Conservation (phyloP, 306 rosid genomes). For the Luffa aegyptiaca region DNA sequence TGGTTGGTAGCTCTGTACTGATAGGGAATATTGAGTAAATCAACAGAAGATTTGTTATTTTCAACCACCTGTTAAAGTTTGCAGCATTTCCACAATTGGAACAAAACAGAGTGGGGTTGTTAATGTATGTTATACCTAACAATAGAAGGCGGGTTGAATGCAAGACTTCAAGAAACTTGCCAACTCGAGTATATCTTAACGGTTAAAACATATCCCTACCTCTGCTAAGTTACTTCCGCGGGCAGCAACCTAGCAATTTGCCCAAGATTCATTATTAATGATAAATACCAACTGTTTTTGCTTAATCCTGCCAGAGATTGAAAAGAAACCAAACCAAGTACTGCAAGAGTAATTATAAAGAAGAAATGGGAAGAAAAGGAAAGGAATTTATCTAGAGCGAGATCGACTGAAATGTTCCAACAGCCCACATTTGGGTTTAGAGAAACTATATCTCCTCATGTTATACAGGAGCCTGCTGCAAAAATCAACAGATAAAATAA, state of each 20-base stretch:
- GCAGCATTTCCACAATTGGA: not conserved
- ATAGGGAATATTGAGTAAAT: not conserved
- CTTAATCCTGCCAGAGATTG: not conserved
- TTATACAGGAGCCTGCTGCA: constrained; percentile 6
- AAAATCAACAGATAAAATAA: not conserved
- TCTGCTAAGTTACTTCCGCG: not conserved
- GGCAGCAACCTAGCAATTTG: not conserved
- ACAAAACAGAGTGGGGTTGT: not conserved
- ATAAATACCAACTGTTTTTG: not conserved
- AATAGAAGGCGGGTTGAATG: not conserved
- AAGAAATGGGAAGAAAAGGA: not conserved
- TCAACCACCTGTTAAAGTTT: not conserved
- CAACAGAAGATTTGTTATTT: not conserved
- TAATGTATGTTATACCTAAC: not conserved
- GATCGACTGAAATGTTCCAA: not conserved
- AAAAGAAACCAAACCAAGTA: not conserved
- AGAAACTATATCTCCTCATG: constrained; percentile 4
- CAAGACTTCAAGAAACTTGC: not conserved
- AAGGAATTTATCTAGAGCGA: not conserved
- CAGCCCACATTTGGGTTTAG: not conserved
- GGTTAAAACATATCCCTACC: not conserved
- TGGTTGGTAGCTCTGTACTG: not conserved
- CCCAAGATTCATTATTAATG: not conserved
- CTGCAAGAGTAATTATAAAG: not conserved
- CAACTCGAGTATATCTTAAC: not conserved